phyloP scores from a whole-genome alignment of 2,329 filamentous ascomycete genomes.

The Beauveria bassiana region DNA sequence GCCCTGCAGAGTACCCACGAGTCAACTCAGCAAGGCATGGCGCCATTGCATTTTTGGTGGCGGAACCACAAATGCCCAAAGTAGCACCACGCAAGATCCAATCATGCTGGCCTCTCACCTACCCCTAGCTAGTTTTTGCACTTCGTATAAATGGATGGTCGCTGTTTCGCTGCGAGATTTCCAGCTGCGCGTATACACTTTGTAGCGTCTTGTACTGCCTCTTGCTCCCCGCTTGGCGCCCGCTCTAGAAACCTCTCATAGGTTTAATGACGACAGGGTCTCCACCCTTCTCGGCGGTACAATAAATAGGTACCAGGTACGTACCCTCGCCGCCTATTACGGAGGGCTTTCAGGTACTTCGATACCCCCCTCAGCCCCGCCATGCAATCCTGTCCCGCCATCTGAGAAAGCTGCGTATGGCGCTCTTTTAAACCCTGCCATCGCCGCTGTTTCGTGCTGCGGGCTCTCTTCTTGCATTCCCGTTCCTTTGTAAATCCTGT shows the following conservation, averaged over 20 bases:
- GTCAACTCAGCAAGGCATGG: neutral
- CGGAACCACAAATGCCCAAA: neutral
- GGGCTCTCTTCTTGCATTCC: neutral
- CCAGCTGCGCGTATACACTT: neutral
- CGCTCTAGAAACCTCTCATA: slow-evolving; percentile 12
- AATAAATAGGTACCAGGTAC: neutral
- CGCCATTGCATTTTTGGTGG: neutral
- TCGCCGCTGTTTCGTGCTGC: slow-evolving; percentile 8
- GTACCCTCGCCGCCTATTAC: neutral
- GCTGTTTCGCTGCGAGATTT: slow-evolving; percentile 4
- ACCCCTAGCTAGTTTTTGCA: neutral
- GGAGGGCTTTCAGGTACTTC: neutral
- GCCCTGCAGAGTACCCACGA: neutral
- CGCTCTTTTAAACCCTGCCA: slow-evolving; percentile 11
- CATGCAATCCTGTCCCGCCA: slow-evolving; percentile 12
- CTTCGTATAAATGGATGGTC: neutral
- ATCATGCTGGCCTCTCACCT: neutral
- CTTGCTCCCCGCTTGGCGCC: slow-evolving; percentile 8
- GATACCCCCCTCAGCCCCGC: slow-evolving; percentile 10
- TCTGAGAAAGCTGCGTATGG: slow-evolving; percentile 3
- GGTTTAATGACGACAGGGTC: slow-evolving; percentile 11
- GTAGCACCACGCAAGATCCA: neutral
- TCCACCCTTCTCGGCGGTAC: slow-evolving; percentile 12
- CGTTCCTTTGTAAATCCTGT: neutral
- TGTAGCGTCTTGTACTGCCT: slow-evolving; percentile 7